Evolutionary conservation across 2,329 filamentous ascomycete genomes (phyloP).

Genomic region (Pseudopyricularia javanii): DNA sequence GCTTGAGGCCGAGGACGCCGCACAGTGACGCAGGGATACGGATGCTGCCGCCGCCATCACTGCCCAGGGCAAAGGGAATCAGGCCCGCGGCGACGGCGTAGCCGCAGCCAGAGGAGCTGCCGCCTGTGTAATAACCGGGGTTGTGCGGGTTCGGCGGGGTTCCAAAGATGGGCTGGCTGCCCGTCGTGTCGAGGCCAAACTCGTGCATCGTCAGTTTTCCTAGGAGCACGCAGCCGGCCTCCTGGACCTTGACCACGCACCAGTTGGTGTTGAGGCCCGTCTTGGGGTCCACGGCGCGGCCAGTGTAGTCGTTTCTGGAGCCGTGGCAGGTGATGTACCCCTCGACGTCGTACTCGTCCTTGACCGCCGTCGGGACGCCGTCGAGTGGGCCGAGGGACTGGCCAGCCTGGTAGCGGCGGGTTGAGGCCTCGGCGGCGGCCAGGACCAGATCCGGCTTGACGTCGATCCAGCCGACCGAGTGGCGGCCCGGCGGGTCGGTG

Average conservation of each 20-base stretch:
- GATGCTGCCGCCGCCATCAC: slow-evolving; percentile 63
- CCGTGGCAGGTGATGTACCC: slow-evolving; percentile 59
- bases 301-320: slow-evolving; percentile 46
- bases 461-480: slow-evolving; percentile 32
- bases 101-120: slow-evolving; percentile 61
- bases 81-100: slow-evolving; percentile 61
- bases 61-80: slow-evolving; percentile 59
- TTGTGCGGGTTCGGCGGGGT: slow-evolving; percentile 72
- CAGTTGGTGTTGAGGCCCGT: slow-evolving; percentile 43
- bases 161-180: slow-evolving; percentile 60
- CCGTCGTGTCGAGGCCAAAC: slow-evolving; percentile 61
- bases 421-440: slow-evolving; percentile 29
- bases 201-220: slow-evolving; percentile 72
- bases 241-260: slow-evolving; percentile 58
- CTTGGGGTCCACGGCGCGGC: slow-evolving; percentile 22
- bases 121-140: slow-evolving; percentile 59
- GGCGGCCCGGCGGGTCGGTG: slow-evolving; percentile 20
- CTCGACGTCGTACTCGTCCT: slow-evolving; percentile 66
- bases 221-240: slow-evolving; percentile 58
- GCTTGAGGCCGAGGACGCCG: slow-evolving; percentile 63
- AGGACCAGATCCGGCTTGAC: slow-evolving; percentile 26
- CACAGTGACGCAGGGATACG: slow-evolving; percentile 63
- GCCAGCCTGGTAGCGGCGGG: slow-evolving; percentile 35
- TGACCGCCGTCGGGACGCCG: slow-evolving; percentile 61
- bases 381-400: slow-evolving; percentile 52